These are phyloP conservation scores for Bipolaris oryzae DNA, from an alignment of 2,329 filamentous ascomycete species.

Conservation along the genomic window DNA sequence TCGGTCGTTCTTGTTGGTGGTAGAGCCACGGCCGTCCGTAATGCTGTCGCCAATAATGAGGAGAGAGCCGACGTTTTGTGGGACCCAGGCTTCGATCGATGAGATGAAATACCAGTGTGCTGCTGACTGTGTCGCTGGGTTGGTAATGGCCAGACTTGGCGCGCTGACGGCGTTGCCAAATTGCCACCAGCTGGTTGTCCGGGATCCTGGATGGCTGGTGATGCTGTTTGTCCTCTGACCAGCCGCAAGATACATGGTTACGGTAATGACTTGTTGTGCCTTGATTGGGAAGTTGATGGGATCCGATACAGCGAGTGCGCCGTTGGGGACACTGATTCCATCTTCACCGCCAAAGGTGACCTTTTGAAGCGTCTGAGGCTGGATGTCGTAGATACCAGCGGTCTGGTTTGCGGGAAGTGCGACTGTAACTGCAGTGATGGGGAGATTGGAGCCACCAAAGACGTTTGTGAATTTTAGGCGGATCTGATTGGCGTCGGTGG, in stretches of 20 bases:
- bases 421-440: conserved; percentile 64
- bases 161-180: conserved; percentile 62
- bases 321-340: conserved; percentile 60
- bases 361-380: conserved; percentile 57
- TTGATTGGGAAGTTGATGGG: conserved; percentile 62
- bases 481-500: conserved; percentile 62
- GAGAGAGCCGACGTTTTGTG: conserved; percentile 53
- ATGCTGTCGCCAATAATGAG: conserved; percentile 68
- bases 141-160: conserved; percentile 54
- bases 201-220: conserved; percentile 68
- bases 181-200: conserved; percentile 66
- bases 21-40: conserved; percentile 67
- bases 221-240: conserved; percentile 65
- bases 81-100: conserved; percentile 61
- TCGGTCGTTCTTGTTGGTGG: conserved; percentile 64
- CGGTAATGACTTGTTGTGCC: conserved; percentile 59
- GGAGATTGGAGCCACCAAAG: conserved; percentile 65
- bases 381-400: conserved; percentile 61
- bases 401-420: conserved; percentile 61
- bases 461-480: conserved; percentile 69
- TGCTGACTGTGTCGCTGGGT: conserved; percentile 42
- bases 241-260: conserved; percentile 63
- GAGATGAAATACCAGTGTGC: conserved; percentile 64
- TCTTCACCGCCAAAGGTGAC: conserved; percentile 64
- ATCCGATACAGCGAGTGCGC: conserved; percentile 66